Percentiles rank a stretch among this genome's conserved stretches.
Conservation (phyloP, 257 asterid species). For the Apocynum venetum region DNA sequence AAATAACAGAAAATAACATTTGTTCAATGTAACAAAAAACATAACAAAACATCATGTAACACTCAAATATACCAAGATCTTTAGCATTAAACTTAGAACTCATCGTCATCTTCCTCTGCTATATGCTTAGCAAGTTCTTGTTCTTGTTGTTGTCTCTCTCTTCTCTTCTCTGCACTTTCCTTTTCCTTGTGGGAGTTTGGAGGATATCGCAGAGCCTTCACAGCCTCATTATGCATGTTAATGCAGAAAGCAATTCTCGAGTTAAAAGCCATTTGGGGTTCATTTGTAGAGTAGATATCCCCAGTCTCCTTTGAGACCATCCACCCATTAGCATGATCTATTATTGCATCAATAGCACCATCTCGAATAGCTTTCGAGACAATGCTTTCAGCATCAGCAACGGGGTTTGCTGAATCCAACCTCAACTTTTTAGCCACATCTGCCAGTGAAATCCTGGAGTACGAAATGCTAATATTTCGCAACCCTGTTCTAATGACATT, state of each 20-base stretch:
- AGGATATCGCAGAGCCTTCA: slow-evolving; percentile 79
- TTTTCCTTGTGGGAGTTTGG: slow-evolving; percentile 84
- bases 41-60: neutral
- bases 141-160: slow-evolving; percentile 86
- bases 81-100: slow-evolving; percentile 33
- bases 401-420: slow-evolving; percentile 72
- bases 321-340: slow-evolving; percentile 72
- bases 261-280: slow-evolving; percentile 82
- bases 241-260: slow-evolving; percentile 87
- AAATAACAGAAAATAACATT: neutral
- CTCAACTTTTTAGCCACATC: slow-evolving; percentile 82
- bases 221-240: slow-evolving; percentile 90
- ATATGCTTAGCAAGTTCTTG: slow-evolving; percentile 93
- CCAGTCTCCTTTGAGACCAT: slow-evolving; percentile 91
- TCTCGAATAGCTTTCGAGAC: slow-evolving; percentile 84
- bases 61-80: neutral
- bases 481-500: slow-evolving; percentile 87
- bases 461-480: slow-evolving; percentile 85
- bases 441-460: slow-evolving; percentile 68
- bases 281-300: slow-evolving; percentile 85
- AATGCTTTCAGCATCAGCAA: slow-evolving; percentile 90
- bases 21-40: neutral
- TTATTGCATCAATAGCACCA: slow-evolving; percentile 84
- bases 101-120: slow-evolving; percentile 93
- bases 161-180: slow-evolving; percentile 92